Conservation (phyloP, 2,329 filamentous ascomycete species). For the Fusarium globosum region DNA sequence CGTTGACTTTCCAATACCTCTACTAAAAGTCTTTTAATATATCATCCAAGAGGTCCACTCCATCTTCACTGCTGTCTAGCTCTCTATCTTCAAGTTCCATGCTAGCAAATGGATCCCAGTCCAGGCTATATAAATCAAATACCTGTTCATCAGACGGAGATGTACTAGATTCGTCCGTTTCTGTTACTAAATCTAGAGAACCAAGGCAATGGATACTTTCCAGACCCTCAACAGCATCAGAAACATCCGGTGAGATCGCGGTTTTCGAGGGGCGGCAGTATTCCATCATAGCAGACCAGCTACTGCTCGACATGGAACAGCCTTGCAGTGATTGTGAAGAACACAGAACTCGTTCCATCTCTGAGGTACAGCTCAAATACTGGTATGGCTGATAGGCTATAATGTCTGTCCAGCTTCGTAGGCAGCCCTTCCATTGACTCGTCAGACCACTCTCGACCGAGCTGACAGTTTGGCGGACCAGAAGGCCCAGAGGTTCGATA, state of each 20-base stretch:
- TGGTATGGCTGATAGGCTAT: background rate
- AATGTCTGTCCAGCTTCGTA: background rate
- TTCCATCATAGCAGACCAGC: background rate
- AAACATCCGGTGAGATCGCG: background rate
- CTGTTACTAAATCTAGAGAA: background rate
- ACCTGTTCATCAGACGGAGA: background rate
- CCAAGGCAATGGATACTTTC: background rate
- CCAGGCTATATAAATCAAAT: accelerated
- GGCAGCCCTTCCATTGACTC: background rate
- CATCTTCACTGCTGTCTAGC: background rate
- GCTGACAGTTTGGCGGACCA: background rate
- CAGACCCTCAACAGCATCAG: background rate
- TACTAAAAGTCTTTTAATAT: background rate
- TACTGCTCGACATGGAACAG: background rate
- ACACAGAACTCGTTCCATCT: background rate
- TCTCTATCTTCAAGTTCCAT: background rate
- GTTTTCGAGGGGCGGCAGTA: background rate
- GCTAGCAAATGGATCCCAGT: background rate
- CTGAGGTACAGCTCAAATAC: background rate
- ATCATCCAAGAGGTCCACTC: too few species aligned
- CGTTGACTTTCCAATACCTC: accelerated
- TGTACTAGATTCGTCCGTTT: background rate
- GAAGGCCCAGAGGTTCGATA: background rate
- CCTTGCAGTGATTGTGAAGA: background rate
- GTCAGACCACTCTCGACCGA: background rate